Evolutionary conservation across 2,329 filamentous ascomycete genomes (phyloP).

Genomic region (Scytalidium lignicola): DNA sequence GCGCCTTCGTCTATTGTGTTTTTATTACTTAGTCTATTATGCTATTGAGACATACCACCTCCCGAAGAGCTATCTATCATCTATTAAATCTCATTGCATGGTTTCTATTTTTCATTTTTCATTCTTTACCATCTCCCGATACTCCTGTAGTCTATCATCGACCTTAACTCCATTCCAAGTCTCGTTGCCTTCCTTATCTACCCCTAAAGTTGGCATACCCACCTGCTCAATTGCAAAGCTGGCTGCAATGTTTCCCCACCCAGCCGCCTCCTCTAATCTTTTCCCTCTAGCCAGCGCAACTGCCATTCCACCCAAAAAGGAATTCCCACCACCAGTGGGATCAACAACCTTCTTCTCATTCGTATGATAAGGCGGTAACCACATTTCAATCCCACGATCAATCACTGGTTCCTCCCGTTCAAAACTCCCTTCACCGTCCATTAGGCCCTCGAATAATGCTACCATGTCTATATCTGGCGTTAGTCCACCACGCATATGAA

Average conservation of each 20-base stretch:
- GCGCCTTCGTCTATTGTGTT: background rate
- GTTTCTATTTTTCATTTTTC: background rate
- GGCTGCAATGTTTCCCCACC: constrained; percentile 76
- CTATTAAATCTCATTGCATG: background rate
- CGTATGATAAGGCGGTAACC: constrained; percentile 74
- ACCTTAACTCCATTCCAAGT: constrained; percentile 58
- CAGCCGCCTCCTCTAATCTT: constrained; percentile 62
- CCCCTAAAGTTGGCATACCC: constrained; percentile 62
- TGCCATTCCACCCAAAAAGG: constrained; percentile 64
- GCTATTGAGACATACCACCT: background rate
- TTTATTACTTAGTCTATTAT: background rate
- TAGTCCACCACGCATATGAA: constrained; percentile 43
- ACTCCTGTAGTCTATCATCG: constrained; percentile 46
- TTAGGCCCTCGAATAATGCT: constrained; percentile 53
- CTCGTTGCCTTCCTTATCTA: constrained; percentile 41
- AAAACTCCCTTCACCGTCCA: constrained; percentile 46
- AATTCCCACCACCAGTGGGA: constrained; percentile 90
- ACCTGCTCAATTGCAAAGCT: constrained; percentile 95
- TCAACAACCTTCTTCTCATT: constrained; percentile 61
- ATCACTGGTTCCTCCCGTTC: constrained; percentile 50
- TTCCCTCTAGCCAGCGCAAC: constrained; percentile 56
- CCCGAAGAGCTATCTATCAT: background rate
- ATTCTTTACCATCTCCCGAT: constrained; percentile 22
- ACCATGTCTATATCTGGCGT: constrained; percentile 59
- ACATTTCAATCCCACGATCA: constrained; percentile 51